These are phyloP conservation scores for Lasiosphaeris hirsuta DNA, from an alignment of 495 filamentous ascomycete species.

Conservation along the genomic window DNA sequence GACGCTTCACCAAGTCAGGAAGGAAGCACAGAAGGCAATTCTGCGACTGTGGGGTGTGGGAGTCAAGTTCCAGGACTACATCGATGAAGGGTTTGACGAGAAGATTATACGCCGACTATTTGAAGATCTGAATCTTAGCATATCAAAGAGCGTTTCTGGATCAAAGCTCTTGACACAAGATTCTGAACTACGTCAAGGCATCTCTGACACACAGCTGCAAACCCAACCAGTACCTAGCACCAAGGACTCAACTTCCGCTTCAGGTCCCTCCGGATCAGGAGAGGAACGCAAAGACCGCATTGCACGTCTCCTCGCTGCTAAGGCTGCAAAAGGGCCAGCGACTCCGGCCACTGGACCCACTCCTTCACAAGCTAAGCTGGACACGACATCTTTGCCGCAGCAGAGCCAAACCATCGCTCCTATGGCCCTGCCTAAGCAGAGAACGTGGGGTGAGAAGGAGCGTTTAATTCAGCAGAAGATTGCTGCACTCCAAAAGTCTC, in stretches of 20 bases:
- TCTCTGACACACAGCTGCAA: neutral
- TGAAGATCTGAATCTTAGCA: slow-evolving; percentile 57
- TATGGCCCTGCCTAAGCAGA: slow-evolving; percentile 26
- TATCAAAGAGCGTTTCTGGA: slow-evolving; percentile 28
- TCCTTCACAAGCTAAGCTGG: slow-evolving; percentile 10
- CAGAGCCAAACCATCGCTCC: neutral
- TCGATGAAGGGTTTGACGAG: slow-evolving; percentile 69
- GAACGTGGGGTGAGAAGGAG: slow-evolving; percentile 42
- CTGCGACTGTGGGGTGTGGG: slow-evolving; percentile 60
- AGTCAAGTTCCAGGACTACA: slow-evolving; percentile 63
- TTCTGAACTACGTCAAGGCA: neutral
- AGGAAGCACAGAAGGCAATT: slow-evolving; percentile 67
- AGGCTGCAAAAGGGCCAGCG: slow-evolving; percentile 33
- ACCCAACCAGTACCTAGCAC: slow-evolving; percentile 1
- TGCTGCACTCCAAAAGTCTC: slow-evolving; percentile 42
- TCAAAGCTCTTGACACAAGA: neutral
- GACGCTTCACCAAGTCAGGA: slow-evolving; percentile 51
- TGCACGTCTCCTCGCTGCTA: slow-evolving; percentile 66
- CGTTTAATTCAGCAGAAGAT: slow-evolving; percentile 46
- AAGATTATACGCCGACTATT: slow-evolving; percentile 61
- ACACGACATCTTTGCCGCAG: slow-evolving; percentile 7
- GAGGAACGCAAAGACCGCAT: slow-evolving; percentile 75
- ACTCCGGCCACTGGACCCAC: slow-evolving; percentile 8
- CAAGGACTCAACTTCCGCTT: slow-evolving; percentile 10
- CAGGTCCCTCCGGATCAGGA: slow-evolving; percentile 41